Evolutionary conservation across 768 basidiomycete species (phyloP).

Genomic region (Suillus subaureus): DNA sequence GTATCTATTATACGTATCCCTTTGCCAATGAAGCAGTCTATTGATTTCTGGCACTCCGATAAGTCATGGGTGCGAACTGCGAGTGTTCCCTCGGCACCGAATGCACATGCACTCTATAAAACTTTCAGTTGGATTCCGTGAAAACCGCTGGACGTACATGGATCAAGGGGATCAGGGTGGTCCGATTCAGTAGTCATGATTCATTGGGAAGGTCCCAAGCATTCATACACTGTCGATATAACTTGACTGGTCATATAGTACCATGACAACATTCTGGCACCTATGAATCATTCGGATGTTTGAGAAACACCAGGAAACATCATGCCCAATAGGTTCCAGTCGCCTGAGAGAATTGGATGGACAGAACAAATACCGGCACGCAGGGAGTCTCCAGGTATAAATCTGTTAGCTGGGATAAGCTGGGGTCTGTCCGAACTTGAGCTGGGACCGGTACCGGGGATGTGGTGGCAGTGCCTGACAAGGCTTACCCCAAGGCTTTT

Average conservation of each 20-base stretch:
- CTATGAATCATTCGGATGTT: neutral
- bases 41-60: constrained; percentile 9
- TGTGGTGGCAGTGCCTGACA: neutral
- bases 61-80: constrained; percentile 7
- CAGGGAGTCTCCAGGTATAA: neutral
- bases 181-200: neutral
- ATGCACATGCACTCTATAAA: neutral
- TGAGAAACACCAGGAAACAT: neutral
- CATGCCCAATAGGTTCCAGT: neutral
- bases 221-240: neutral
- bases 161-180: neutral
- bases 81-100: constrained; percentile 1
- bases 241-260: too few species aligned
- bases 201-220: neutral
- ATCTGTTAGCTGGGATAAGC: neutral
- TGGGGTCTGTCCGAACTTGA: too few species aligned
- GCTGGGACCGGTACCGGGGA: too few species aligned
- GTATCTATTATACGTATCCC: constrained; percentile 3
- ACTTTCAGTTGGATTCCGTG: neutral
- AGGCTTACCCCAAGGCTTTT: neutral
- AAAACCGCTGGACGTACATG: neutral
- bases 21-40: constrained; percentile 10
- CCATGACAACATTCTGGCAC: neutral
- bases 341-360: neutral
- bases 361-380: neutral